These are phyloP conservation scores for Calycina herbarum DNA, from an alignment of 2,329 filamentous ascomycete species.

Conservation along the genomic window DNA sequence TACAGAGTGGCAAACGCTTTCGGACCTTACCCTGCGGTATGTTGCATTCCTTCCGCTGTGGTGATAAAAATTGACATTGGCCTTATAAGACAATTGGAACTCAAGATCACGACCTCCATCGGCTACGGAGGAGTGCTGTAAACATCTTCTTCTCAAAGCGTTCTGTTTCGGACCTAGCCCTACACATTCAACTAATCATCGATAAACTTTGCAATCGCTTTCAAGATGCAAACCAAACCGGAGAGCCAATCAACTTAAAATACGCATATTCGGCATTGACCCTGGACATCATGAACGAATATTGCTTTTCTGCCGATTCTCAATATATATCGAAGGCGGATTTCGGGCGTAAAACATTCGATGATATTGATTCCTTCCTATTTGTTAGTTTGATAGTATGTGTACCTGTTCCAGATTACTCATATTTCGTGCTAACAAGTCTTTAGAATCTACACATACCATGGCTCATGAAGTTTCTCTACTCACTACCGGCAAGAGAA, in stretches of 20 bases:
- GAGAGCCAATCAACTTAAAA: not conserved
- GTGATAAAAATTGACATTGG: too few relatives aligned
- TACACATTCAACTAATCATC: not conserved
- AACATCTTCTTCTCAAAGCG: constrained; percentile 6
- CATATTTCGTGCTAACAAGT: too few relatives aligned
- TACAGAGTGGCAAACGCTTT: too few relatives aligned
- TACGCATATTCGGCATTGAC: constrained; percentile 13
- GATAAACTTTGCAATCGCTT: constrained; percentile 5
- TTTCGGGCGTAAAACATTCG: not conserved
- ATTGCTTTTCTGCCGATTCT: constrained; percentile 5
- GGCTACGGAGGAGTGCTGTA: not conserved
- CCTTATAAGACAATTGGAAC: not conserved
- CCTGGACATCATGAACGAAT: constrained; percentile 14
- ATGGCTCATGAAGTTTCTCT: too few relatives aligned
- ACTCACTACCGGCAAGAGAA: too few relatives aligned
- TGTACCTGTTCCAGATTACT: too few relatives aligned
- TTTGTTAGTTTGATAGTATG: not conserved
- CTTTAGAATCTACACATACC: too few relatives aligned
- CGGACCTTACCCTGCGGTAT: too few relatives aligned
- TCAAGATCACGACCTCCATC: not conserved
- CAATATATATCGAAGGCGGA: not conserved
- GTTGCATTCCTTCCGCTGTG: too few relatives aligned
- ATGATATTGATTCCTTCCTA: not conserved
- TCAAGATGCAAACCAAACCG: not conserved
- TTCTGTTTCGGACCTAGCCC: not conserved